Conservation (phyloP, 2,329 filamentous ascomycete species). For the Arachnopeziza araneosa region DNA sequence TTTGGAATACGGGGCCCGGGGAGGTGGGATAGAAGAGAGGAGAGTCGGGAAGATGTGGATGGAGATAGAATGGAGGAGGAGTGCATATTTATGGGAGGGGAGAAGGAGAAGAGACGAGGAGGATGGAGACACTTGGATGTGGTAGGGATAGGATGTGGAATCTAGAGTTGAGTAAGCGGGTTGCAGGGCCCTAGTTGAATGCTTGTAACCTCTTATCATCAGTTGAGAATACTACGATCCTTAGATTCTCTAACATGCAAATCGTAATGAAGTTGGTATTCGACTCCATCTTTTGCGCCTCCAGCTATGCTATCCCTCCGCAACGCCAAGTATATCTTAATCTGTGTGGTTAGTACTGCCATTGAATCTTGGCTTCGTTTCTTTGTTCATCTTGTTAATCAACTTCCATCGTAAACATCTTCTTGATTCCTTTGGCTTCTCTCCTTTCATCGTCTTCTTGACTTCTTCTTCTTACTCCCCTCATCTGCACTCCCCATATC, state of each 20-base stretch:
- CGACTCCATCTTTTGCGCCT: not conserved
- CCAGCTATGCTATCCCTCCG: not conserved
- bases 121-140: not conserved
- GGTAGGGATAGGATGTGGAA: not conserved
- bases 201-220: not conserved
- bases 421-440: not conserved
- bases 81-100: not conserved
- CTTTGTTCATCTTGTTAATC: conserved; percentile 52
- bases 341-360: not conserved
- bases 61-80: too few relatives aligned
- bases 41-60: not conserved
- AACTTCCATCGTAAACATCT: not conserved
- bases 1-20: not conserved
- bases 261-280: not conserved
- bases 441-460: conserved; percentile 16
- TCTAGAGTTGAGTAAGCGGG: not conserved
- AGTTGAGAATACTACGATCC: not conserved
- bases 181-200: not conserved
- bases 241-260: not conserved
- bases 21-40: not conserved
- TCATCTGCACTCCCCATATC: conserved; percentile 33
- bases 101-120: not conserved
- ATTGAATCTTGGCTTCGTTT: conserved; percentile 33
- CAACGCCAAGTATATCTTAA: not conserved
- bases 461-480: conserved; percentile 20